A percentile compares a stretch with the other conserved stretches of the same genome.
phyloP scores from a whole-genome alignment of 140 eudicot species.

The Anethum foeniculum region DNA sequence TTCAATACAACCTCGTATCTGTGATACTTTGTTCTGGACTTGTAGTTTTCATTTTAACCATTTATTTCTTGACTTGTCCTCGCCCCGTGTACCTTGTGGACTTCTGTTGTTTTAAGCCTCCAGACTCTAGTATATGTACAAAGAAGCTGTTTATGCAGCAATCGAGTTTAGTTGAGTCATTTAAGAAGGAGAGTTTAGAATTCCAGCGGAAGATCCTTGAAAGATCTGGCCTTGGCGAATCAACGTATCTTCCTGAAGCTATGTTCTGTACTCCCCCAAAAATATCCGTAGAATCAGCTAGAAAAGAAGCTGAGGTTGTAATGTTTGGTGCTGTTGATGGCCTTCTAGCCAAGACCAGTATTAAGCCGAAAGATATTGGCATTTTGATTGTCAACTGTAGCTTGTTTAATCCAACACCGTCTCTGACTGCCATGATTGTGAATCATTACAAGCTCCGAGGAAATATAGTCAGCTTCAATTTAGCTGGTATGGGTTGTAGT shows the following conservation, averaged over 20 bases:
- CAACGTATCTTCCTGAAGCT: conserved; percentile 24
- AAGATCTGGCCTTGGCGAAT: conserved; percentile 31
- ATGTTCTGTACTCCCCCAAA: conserved; percentile 27
- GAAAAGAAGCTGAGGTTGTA: conserved; percentile 26
- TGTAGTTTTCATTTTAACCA: conserved; percentile 23
- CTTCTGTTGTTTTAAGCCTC: conserved; percentile 24
- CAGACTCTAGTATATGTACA: conserved; percentile 19
- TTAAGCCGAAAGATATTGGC: conserved; percentile 26
- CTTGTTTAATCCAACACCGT: conserved; percentile 31
- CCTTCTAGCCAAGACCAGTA: conserved; percentile 22
- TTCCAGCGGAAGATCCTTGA: conserved; percentile 26
- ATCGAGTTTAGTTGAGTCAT: conserved; percentile 15
- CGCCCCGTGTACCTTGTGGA: conserved; percentile 30
- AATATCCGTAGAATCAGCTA: conserved; percentile 23
- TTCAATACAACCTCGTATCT: conserved; percentile 27
- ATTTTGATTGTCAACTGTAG: conserved; percentile 28
- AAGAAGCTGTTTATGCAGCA: conserved; percentile 22
- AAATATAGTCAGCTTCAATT: conserved; percentile 23
- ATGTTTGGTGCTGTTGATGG: conserved; percentile 37
- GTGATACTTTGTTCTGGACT: conserved; percentile 26
- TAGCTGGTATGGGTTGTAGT: conserved; percentile 36
- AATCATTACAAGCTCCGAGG: conserved; percentile 31
- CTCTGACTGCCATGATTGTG: conserved; percentile 24
- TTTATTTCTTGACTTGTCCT: conserved; percentile 24
- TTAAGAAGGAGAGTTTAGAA: conserved; percentile 20